phyloP scores from a whole-genome alignment of 139 green algal species.

The Deuterostichococcus epilithicus region DNA sequence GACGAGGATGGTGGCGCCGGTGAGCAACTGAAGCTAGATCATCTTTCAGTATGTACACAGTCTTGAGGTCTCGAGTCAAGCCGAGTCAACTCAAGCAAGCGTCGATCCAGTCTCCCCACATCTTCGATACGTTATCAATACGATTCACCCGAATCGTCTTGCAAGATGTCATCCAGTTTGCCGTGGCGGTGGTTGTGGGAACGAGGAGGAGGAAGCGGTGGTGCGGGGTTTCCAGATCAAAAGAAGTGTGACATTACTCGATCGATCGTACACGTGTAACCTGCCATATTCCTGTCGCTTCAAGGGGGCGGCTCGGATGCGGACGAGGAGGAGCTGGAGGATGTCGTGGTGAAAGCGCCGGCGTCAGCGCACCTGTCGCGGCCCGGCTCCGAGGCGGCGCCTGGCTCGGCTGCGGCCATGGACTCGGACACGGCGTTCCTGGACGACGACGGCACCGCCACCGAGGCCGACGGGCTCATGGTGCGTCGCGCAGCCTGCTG shows the following conservation, averaged over 20 bases:
- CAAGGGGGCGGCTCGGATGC: slow-evolving; percentile 17
- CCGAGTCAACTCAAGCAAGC: no score
- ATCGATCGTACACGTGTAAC: no score
- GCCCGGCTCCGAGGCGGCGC: not conserved
- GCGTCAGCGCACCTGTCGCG: not conserved
- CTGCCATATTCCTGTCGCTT: not conserved
- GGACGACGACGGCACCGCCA: slow-evolving; percentile 18
- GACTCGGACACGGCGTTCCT: slow-evolving; percentile 8
- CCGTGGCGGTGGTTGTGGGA: no score
- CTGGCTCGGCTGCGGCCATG: slow-evolving; percentile 22
- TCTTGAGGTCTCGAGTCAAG: no score
- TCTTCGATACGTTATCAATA: no score
- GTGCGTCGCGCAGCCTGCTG: not conserved
- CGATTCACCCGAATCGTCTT: no score
- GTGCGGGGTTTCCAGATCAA: not conserved
- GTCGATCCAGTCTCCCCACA: no score
- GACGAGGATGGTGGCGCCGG: slow-evolving; percentile 32
- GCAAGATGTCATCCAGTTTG: no score
- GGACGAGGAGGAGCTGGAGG: slow-evolving; percentile 40
- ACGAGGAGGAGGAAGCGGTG: slow-evolving; percentile 11
- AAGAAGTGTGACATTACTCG: not conserved
- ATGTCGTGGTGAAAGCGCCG: slow-evolving; percentile 23
- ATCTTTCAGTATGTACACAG: no score
- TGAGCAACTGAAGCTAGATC: no score
- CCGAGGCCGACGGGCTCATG: slow-evolving; percentile 12